Percentiles rank a stretch among this genome's conserved stretches.
Conservation (phyloP, 805 yeast genomes). For the Kazachstania taianensis region DNA sequence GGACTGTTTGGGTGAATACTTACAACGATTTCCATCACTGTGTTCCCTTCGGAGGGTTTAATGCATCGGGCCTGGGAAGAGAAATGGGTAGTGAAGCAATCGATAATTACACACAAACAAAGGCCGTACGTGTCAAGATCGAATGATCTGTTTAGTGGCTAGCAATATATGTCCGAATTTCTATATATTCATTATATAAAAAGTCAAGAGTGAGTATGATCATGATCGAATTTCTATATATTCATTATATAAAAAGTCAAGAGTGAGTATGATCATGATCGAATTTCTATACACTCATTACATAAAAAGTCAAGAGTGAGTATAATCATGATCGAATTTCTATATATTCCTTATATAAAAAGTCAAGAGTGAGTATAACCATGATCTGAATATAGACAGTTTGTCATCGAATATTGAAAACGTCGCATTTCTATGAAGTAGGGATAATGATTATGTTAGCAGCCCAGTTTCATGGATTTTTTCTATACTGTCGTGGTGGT, state of each 20-base stretch:
- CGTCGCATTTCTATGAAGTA: not conserved
- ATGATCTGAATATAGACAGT: no score
- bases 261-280: no score
- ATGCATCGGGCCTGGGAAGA: slow-evolving; percentile 80
- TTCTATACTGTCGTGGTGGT: no score
- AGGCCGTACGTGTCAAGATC: slow-evolving; percentile 45
- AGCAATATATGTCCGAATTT: not conserved
- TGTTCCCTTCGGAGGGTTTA: slow-evolving; percentile 89
- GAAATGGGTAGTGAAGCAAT: slow-evolving; percentile 85
- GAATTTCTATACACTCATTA: no score
- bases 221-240: not conserved
- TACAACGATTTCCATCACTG: slow-evolving; percentile 76
- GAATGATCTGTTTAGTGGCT: not conserved
- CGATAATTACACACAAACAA: slow-evolving; percentile 69
- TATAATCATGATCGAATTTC: no score
- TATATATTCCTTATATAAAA: no score
- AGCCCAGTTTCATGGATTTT: not conserved
- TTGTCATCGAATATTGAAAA: no score
- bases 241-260: no score
- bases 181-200: not conserved
- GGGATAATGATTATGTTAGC: not conserved
- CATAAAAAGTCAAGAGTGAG: no score
- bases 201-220: no score
- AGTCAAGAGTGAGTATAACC: no score
- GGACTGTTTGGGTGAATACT: slow-evolving; percentile 77